Evolutionary conservation across 257 asterid species (phyloP).

Genomic region (Cynanchum wilfordii): DNA sequence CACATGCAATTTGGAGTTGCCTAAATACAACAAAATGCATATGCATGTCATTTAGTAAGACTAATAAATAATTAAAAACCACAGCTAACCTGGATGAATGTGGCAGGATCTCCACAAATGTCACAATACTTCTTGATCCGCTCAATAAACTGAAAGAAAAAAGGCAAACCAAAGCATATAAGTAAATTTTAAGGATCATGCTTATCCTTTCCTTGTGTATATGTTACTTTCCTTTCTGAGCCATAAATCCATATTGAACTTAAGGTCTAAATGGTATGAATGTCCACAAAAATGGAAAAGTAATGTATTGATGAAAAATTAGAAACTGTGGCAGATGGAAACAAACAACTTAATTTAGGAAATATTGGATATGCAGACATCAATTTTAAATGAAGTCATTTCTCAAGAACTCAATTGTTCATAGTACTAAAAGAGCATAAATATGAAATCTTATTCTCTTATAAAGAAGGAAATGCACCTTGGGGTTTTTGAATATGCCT

Average conservation of each 20-base stretch:
- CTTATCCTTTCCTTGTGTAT: neutral
- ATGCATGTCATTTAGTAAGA: neutral
- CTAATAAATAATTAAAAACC: slow-evolving; percentile 3
- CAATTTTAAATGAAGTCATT: neutral
- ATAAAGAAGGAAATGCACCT: slow-evolving; percentile 35
- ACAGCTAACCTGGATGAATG: slow-evolving; percentile 67
- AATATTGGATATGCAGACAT: neutral
- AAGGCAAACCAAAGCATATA: neutral
- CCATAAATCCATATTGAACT: neutral
- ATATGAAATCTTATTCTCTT: neutral
- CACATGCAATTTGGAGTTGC: neutral
- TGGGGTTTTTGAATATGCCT: slow-evolving; percentile 47
- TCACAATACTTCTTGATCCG: slow-evolving; percentile 74
- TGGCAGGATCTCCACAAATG: slow-evolving; percentile 81
- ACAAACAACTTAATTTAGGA: neutral
- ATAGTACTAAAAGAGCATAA: neutral
- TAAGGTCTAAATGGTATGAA: neutral
- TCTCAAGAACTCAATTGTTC: neutral
- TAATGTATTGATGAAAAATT: neutral
- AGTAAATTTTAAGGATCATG: neutral
- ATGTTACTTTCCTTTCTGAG: neutral
- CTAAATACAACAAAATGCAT: neutral
- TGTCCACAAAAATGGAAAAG: neutral
- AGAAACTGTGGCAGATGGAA: neutral
- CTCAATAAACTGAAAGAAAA: slow-evolving; percentile 57